These are phyloP conservation scores for Pseudozyma thailandica DNA, from an alignment of 1,284 basidiomycete genomes.

Conservation along the genomic window DNA sequence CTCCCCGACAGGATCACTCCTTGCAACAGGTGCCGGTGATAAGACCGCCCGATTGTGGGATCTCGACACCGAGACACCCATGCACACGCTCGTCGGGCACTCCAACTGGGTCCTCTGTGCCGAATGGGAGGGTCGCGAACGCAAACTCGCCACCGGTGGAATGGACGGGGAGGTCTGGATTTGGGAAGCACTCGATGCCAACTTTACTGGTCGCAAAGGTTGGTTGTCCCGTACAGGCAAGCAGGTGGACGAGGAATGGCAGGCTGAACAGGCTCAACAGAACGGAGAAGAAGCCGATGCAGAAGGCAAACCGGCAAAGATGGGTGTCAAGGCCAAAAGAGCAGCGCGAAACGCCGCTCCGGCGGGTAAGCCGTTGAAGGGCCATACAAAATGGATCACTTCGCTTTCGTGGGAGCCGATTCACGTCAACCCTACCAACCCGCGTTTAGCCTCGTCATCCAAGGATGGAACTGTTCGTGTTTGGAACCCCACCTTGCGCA, in stretches of 20 bases:
- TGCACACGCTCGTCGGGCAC: slow-evolving; percentile 87
- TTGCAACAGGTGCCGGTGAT: slow-evolving; percentile 95
- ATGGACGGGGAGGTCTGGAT: slow-evolving; percentile 66
- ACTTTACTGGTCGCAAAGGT: slow-evolving; percentile 49
- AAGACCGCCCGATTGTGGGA: slow-evolving; percentile 94
- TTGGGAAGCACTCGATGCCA: slow-evolving; percentile 61
- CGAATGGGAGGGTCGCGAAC: slow-evolving; percentile 94
- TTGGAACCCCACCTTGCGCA: slow-evolving; percentile 82
- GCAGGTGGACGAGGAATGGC: slow-evolving; percentile 57
- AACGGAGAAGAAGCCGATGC: slow-evolving; percentile 4
- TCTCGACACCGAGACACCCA: slow-evolving; percentile 89
- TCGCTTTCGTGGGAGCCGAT: slow-evolving; percentile 97
- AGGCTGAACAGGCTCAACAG: slow-evolving; percentile 24
- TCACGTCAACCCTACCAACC: slow-evolving; percentile 71
- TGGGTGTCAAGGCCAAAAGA: slow-evolving; percentile 58
- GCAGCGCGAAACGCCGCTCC: slow-evolving; percentile 62
- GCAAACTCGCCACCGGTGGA: slow-evolving; percentile 82
- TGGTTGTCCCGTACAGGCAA: slow-evolving; percentile 55
- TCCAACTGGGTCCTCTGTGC: slow-evolving; percentile 95
- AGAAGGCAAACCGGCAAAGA: slow-evolving; percentile 28
- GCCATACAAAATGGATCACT: slow-evolving; percentile 96
- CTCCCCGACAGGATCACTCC: slow-evolving; percentile 87
- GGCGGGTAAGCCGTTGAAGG: slow-evolving; percentile 71
- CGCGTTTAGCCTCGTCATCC: slow-evolving; percentile 88
- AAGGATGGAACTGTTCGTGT: slow-evolving; percentile 95